Base-by-base conservation (phyloP, 495 filamentous ascomycete genomes). In the Baudoinia panamericana region DNA sequence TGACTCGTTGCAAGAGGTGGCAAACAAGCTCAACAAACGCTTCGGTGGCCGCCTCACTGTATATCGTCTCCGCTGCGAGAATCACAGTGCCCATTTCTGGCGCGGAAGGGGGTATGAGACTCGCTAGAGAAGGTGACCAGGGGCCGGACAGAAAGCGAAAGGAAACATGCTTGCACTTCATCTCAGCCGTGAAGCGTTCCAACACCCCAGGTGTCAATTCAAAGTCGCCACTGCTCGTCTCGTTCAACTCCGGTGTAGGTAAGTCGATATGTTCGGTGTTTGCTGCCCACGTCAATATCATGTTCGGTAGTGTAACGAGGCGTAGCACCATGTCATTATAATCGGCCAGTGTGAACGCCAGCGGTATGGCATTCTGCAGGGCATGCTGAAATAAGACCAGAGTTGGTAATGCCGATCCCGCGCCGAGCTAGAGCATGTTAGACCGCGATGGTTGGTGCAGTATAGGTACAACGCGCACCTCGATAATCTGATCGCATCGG, bases 11-110 rank as follows among this genome's bases (percentile, higher is more conserved):
- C 41, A 93, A 57, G 8, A 90, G 54, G 3, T 60, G 63, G 33
- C 84, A 56, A 23, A 96, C 60, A 4, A 80, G 80, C 41, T 78
- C 70, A 10, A 79, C 74, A 61, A 97, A 97, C 2, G 75, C 66
- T 9, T 50, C 55, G 32, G 93, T 65, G 1, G 82, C 80, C 32
- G 72, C 64, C 0, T 84, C 85, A 0, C 82, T 87, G 61, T 97
- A 97, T 27, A 97, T 95, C 5, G 90, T 97, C 61, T 97, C 90
- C 15, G 85, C 86, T 0, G 82, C 90, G 20, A 96, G 64, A 10
- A 93, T 62, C 16, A 90, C 59, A 0, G 63, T 68, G 22, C 51
- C 51, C 45, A 56, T 50, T 5, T 60, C 55, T 12, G 49, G 41
- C 8, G 44, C 39, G 1, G 39, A 46, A 11, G 18, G 2, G 6